Evolutionary conservation across 169 alveolate genomes (phyloP).

Genomic region (Plasmodium gaboni): DNA sequence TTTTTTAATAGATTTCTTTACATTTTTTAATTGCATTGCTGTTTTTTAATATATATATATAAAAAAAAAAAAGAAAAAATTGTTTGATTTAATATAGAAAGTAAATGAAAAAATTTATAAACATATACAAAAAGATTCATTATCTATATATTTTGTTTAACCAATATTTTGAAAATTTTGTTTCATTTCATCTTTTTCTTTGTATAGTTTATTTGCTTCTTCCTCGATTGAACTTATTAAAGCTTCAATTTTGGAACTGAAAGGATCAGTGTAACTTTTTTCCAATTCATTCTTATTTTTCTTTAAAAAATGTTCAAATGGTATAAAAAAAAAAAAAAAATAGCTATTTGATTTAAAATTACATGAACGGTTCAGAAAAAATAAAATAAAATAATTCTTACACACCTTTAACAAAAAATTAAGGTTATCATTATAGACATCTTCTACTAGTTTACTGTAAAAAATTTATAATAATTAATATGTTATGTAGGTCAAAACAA

Average conservation of each 20-base stretch:
- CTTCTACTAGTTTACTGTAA: conserved; percentile 67
- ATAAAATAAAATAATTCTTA: too few species aligned
- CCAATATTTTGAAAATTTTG: conserved; percentile 65
- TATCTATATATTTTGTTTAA: background rate
- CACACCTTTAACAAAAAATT: conserved; percentile 45
- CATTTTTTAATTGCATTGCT: conserved; percentile 69
- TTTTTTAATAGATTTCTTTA: conserved; percentile 48
- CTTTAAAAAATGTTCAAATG: conserved; percentile 14
- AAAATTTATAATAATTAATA: too few species aligned
- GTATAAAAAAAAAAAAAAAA: conserved; percentile 8
- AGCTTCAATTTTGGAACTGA: conserved; percentile 55
- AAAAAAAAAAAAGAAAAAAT: background rate
- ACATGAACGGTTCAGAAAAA: conserved; percentile 10
- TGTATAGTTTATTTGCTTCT: conserved; percentile 20
- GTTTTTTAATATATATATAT: conserved; percentile 1
- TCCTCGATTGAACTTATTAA: conserved; percentile 47
- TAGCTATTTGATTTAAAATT: background rate
- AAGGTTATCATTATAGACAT: conserved; percentile 65
- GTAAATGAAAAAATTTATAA: background rate
- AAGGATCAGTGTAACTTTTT: conserved; percentile 37
- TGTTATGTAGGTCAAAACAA: too few species aligned
- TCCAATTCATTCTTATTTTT: conserved; percentile 65
- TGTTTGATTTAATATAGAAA: background rate
- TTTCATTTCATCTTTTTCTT: conserved; percentile 67
- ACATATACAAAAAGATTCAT: too few species aligned